Percentiles rank a stretch among this genome's conserved stretches.
Conservation (phyloP, 208 protist species). For the Polymyxa betae region DNA sequence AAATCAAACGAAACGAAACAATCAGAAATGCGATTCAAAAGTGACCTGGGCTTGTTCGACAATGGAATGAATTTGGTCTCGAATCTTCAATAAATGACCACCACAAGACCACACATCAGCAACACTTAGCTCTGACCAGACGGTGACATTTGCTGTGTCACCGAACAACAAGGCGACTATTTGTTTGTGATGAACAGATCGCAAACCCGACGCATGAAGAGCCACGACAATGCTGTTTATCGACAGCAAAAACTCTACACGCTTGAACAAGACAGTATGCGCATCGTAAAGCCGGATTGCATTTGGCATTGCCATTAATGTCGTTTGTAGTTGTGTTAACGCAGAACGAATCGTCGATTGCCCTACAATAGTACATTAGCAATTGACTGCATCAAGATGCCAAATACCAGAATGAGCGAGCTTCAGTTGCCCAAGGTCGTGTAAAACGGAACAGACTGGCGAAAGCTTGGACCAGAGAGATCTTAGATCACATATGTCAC, state of each 20-base stretch:
- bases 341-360: neutral
- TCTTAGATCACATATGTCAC: neutral
- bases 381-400: neutral
- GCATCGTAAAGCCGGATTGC: conserved; percentile 38
- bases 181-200: neutral
- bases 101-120: neutral
- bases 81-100: neutral
- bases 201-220: neutral
- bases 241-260: neutral
- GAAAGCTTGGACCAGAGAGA: neutral
- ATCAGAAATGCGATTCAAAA: neutral
- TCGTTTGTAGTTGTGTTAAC: neutral
- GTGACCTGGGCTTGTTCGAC: conserved; percentile 44
- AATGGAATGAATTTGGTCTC: neutral
- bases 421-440: neutral
- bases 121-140: neutral
- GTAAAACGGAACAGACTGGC: neutral
- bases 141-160: neutral
- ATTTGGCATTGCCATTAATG: neutral
- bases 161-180: neutral
- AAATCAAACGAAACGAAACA: neutral
- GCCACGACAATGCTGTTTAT: neutral
- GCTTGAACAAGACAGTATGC: neutral
- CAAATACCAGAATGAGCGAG: neutral
- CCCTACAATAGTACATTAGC: neutral